phyloP scores from a whole-genome alignment of 2,329 filamentous ascomycete genomes.

The Ophiostoma ulmi region DNA sequence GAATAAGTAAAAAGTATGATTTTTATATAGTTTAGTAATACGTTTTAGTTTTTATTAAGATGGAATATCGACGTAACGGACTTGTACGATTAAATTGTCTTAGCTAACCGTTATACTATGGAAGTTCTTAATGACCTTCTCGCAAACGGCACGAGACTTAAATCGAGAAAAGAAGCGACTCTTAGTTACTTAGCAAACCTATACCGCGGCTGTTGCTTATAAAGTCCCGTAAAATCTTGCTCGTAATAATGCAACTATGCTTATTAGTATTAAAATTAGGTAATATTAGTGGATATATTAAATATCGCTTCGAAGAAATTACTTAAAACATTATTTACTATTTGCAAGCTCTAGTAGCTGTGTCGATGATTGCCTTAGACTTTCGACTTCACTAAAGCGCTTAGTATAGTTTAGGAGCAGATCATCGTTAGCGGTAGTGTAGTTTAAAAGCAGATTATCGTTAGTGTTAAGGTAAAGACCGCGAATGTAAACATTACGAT shows the following conservation, averaged over 20 bases:
- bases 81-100: slow-evolving; percentile 79
- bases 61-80: slow-evolving; percentile 94
- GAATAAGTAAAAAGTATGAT: no score
- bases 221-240: slow-evolving; percentile 88
- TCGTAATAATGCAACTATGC: slow-evolving; percentile 91
- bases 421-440: no score
- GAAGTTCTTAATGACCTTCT: slow-evolving; percentile 80
- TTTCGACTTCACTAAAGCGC: slow-evolving; percentile 89
- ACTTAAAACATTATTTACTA: slow-evolving; percentile 55
- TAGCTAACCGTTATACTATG: slow-evolving; percentile 73
- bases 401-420: slow-evolving; percentile 55
- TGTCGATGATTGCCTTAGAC: slow-evolving; percentile 97
- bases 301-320: no score
- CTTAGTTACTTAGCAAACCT: slow-evolving; percentile 76
- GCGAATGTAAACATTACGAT: slow-evolving; percentile 96
- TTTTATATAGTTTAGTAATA: no score
- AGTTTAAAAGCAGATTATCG: slow-evolving; percentile 74
- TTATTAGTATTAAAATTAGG: slow-evolving; percentile 36
- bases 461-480: slow-evolving; percentile 93
- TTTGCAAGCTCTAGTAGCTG: slow-evolving; percentile 88
- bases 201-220: slow-evolving; percentile 93
- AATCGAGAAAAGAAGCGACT: slow-evolving; percentile 55
- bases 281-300: no score
- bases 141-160: slow-evolving; percentile 80
- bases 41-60: slow-evolving; percentile 80